Evolutionary conservation across 768 basidiomycete species (phyloP).

Genomic region (Lepiota venenata): DNA sequence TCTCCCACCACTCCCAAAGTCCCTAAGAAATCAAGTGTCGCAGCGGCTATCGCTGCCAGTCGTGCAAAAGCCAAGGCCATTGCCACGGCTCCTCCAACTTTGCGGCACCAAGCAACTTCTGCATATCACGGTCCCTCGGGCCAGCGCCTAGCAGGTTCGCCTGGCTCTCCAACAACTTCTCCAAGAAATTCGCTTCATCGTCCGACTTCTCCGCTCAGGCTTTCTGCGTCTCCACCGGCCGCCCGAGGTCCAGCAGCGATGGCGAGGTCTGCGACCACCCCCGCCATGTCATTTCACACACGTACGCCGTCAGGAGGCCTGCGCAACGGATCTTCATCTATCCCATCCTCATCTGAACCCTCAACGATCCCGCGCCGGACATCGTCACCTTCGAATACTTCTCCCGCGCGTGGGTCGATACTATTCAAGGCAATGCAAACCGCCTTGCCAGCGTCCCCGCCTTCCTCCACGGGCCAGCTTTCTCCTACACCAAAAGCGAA

Average conservation of each 20-base stretch:
- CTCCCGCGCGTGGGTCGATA: constrained; percentile 24
- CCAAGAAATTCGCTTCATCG: constrained; percentile 31
- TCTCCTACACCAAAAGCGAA: constrained; percentile 27
- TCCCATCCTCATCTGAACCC: constrained; percentile 40
- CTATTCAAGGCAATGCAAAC: constrained; percentile 38
- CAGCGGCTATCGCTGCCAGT: constrained; percentile 87
- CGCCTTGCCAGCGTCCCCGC: constrained; percentile 34
- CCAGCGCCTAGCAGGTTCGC: constrained; percentile 40
- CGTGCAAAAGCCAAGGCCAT: constrained; percentile 85
- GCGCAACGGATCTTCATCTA: constrained; percentile 25
- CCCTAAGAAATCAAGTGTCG: constrained; percentile 76
- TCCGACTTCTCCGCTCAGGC: constrained; percentile 45
- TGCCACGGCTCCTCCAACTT: constrained; percentile 74
- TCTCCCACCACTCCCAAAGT: constrained; percentile 51
- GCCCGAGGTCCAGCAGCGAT: constrained; percentile 37
- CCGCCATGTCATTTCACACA: constrained; percentile 30
- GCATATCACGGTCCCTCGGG: constrained; percentile 52
- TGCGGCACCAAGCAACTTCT: constrained; percentile 82
- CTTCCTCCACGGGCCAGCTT: constrained; percentile 26
- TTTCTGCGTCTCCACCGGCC: constrained; percentile 45
- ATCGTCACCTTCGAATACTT: constrained; percentile 46
- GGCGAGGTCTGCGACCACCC: constrained; percentile 42
- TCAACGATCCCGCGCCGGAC: constrained; percentile 38
- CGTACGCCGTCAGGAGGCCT: constrained; percentile 37
- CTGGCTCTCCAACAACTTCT: constrained; percentile 30